Evolutionary conservation across 2,329 filamentous ascomycete species (phyloP).

Genomic region (Bertia moriformis): DNA sequence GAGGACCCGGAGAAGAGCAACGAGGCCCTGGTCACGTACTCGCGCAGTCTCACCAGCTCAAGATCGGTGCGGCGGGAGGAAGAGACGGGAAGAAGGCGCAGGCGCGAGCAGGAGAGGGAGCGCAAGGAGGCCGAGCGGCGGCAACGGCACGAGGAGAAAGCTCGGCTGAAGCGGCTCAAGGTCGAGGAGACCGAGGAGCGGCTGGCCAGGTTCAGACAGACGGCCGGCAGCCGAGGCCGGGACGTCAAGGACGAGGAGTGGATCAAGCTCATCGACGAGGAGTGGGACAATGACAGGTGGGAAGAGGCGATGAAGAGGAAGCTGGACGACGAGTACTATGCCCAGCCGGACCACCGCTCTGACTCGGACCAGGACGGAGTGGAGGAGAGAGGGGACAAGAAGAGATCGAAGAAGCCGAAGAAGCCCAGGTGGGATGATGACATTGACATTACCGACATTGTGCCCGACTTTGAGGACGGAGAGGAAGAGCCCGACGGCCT

Average conservation of each 20-base stretch:
- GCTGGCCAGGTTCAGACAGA: constrained; percentile 74
- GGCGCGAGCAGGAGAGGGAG: constrained; percentile 63
- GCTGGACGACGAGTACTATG: constrained; percentile 88
- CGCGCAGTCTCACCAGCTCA: constrained; percentile 68
- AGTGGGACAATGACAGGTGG: constrained; percentile 82
- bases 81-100: constrained; percentile 59
- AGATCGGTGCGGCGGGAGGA: constrained; percentile 80
- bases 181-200: constrained; percentile 82
- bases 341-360: constrained; percentile 45
- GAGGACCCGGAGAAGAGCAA: constrained; percentile 83
- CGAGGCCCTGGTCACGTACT: constrained; percentile 74
- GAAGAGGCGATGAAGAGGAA: constrained; percentile 76
- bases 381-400: constrained; percentile 18
- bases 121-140: constrained; percentile 67
- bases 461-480: constrained; percentile 71
- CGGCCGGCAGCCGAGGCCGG: constrained; percentile 64
- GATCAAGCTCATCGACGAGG: constrained; percentile 69
- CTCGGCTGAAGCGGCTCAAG: constrained; percentile 71
- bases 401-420: constrained; percentile 52
- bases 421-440: constrained; percentile 94
- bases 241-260: constrained; percentile 62
- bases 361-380: constrained; percentile 13
- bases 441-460: constrained; percentile 85
- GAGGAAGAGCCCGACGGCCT: constrained; percentile 29
- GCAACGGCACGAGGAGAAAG: constrained; percentile 65